phyloP scores from a whole-genome alignment of 352 stramenopile genomes.

The Lagenidium sp. region DNA sequence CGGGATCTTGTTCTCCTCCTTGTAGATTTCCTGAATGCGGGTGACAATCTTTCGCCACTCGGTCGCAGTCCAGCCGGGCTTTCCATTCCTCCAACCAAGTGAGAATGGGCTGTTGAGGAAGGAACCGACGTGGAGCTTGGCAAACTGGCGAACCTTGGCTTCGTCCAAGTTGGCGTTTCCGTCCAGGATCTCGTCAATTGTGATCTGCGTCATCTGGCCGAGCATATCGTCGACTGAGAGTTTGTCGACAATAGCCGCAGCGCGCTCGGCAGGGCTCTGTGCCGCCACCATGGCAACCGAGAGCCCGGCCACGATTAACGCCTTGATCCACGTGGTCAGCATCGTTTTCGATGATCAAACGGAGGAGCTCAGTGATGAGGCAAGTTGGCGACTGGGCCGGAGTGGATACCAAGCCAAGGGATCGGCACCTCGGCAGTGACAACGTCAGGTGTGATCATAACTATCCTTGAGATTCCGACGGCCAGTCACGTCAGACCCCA shows the following conservation, averaged over 20 bases:
- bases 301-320: no score
- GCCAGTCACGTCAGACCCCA: no score
- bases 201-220: constrained; percentile 89
- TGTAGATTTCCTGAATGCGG: constrained; percentile 71
- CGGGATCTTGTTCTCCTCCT: constrained; percentile 48
- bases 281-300: no score
- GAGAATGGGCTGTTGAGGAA: constrained; percentile 76
- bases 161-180: constrained; percentile 54
- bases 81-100: constrained; percentile 9
- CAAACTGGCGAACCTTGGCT: constrained; percentile 52
- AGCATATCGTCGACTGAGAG: constrained; percentile 35
- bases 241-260: not conserved
- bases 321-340: no score
- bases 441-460: no score
- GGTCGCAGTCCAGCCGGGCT: constrained; percentile 35
- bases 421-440: no score
- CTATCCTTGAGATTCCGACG: no score
- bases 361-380: no score
- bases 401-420: no score
- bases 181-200: constrained; percentile 72
- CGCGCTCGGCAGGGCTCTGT: no score
- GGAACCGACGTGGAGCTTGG: constrained; percentile 77
- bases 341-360: no score
- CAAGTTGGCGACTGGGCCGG: no score
- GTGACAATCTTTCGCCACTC: constrained; percentile 71